Evolutionary conservation across 2,329 filamentous ascomycete species (phyloP).

Genomic region (Trichoderma aggressivum): DNA sequence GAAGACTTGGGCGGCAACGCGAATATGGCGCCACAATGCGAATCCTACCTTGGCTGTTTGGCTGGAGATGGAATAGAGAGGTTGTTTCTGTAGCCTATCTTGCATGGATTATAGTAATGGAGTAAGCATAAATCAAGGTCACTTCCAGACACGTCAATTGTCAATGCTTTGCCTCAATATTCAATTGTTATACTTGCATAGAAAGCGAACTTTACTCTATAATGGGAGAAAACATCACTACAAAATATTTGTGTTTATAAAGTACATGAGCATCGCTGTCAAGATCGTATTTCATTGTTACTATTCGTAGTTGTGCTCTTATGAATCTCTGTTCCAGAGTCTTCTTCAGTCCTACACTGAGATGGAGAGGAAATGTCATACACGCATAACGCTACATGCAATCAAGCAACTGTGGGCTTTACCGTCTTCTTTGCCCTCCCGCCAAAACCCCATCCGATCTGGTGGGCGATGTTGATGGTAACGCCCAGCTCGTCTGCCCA

Average conservation of each 20-base stretch:
- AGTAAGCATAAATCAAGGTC: neutral
- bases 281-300: neutral
- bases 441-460: conserved; percentile 55
- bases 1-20: neutral
- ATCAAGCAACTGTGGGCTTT: neutral
- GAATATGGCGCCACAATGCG: neutral
- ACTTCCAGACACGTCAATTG: neutral
- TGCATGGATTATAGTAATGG: neutral
- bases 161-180: neutral
- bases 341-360: neutral
- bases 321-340: neutral
- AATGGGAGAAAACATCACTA: neutral
- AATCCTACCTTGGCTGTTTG: neutral
- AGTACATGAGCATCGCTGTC: neutral
- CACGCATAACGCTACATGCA: neutral
- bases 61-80: neutral
- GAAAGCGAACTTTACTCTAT: neutral
- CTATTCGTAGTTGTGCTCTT: neutral
- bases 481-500: conserved; percentile 54
- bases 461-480: conserved; percentile 46
- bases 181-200: neutral
- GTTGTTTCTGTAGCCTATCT: neutral
- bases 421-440: conserved; percentile 23
- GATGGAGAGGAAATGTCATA: neutral
- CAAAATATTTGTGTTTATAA: neutral